Evolutionary conservation across 306 rosid species (phyloP), one percentile per base, ranked within the genome.

Genomic region (Vachellia pachyceras): DNA sequence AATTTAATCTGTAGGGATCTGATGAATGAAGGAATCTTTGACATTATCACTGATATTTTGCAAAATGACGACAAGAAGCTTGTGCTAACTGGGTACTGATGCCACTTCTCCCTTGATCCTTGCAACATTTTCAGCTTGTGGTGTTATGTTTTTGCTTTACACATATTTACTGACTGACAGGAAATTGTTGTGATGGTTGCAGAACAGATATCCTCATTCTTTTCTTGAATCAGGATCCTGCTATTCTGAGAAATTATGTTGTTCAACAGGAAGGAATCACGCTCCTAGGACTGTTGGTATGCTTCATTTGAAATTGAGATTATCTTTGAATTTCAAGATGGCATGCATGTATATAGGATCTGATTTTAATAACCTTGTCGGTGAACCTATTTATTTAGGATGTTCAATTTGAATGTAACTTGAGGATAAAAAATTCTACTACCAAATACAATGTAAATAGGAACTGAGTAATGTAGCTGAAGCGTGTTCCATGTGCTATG

Each of bases 121-220:
- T 47, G 10, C 68, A 57, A 40, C 72, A 29, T 77, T 64, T 76
- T 77, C 77, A 44, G 46, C 41, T 79, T 76, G 69, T 18, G 36
- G 5, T 80, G 10, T 47, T 78, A 72, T 75, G 23, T 72, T 63
- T 63, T 75, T 46, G 50, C 69, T 47, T 66, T 67, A 9, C 17
- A 29, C 73, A 17, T 44, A 65, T 67, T 80, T 63, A 72, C 44
- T 64, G 82, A 69, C 93, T 87, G 70, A 90, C 61, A 78, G 75
- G 60, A 67, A 66, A 55, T 82, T 73, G 80, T 87, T 90, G 73
- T 89, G 77, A 83, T 90, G 94, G 88, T 83, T 94, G 98, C 98
- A 94, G 97, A 92, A 92, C 98, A 91, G 97, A 94, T 83, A 88
- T 94, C 91, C 94, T 94, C 75, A 89, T 90, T 86, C 97, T 92